Base-by-base conservation (phyloP, 2,329 filamentous ascomycete genomes). In the Venturia aucupariae region DNA sequence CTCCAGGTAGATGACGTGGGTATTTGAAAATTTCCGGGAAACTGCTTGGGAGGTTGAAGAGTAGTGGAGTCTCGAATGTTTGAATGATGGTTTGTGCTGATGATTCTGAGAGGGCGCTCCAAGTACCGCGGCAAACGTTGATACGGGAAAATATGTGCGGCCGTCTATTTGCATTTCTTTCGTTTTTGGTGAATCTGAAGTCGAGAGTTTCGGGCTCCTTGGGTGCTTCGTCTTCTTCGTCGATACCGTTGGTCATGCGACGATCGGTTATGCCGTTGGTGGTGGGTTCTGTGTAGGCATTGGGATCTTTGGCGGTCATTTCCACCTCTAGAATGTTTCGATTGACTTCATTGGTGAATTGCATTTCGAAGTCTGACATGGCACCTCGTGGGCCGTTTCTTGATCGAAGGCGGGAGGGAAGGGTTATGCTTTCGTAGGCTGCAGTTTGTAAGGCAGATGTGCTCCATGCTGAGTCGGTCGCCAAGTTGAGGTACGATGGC, bases 31-130 rank as follows among this genome's bases (percentile, higher is more conserved):
- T 88, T 38, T 79, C 78, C 0, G 94, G 94, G 72, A 90, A 97
- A 73, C 91, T 96, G 72, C 94, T 87, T 41, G 96, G 81, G 35
- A 92, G 72, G 1, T 93, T 92, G 71, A 92, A 94, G 1, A 82
- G 78, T 8, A 93, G 79, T 2, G 6, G 48, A 62, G 66, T 61
- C 11, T 27, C 51, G 51, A 39, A 64, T 11, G 39, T 32, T 35
- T 64, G 63, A 10, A 64, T 32, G 27, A 48, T 39, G 1, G 63
- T 39, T 10, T 46, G 51, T 35, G 39, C 38, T n/a, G 61, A 44
- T 55, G 48, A 64, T 30, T 35, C 27, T 32, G 22, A n/a, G 4
- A 22, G 22, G 15, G 27, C 32, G 27, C 13, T 27, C 41, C 30
- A 57, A 19, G 44, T 22, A 10, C 65, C 55, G 32, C 54, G 62